Conservation (phyloP, 331 rosid species). For the Ulmus americana region DNA sequence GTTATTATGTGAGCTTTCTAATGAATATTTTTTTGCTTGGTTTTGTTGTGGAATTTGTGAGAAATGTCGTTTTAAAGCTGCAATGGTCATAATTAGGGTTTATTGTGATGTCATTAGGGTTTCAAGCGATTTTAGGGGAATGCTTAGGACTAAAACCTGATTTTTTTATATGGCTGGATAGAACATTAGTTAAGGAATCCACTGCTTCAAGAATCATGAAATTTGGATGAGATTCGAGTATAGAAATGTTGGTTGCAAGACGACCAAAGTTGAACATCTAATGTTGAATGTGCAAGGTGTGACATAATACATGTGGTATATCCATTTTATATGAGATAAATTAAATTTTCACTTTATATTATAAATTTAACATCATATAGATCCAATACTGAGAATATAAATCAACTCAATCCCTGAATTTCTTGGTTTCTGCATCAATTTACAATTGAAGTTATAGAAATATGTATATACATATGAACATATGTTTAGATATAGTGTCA, state of each 20-base stretch:
- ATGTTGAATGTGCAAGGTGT: slow-evolving; percentile 13
- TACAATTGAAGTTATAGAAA: no score
- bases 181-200: slow-evolving; percentile 38
- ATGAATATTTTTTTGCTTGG: slow-evolving; percentile 6
- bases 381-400: no score
- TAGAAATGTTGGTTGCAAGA: slow-evolving; percentile 22
- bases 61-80: slow-evolving; percentile 39
- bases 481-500: no score
- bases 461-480: no score
- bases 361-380: no score
- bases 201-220: slow-evolving; percentile 34
- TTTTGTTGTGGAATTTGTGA: slow-evolving; percentile 21
- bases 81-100: slow-evolving; percentile 66
- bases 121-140: slow-evolving; percentile 31
- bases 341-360: background rate
- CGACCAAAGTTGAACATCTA: slow-evolving; percentile 58
- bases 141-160: slow-evolving; percentile 17
- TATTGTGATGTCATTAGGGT: slow-evolving; percentile 51
- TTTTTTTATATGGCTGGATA: slow-evolving; percentile 1
- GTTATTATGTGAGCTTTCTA: slow-evolving; percentile 47
- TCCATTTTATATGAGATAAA: slow-evolving; percentile 7
- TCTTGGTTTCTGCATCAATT: no score
- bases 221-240: slow-evolving; percentile 32
- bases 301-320: slow-evolving; percentile 7
- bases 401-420: no score